These are phyloP conservation scores for Ganoderma meredithae DNA, from an alignment of 1,284 basidiomycete species.

Conservation along the genomic window DNA sequence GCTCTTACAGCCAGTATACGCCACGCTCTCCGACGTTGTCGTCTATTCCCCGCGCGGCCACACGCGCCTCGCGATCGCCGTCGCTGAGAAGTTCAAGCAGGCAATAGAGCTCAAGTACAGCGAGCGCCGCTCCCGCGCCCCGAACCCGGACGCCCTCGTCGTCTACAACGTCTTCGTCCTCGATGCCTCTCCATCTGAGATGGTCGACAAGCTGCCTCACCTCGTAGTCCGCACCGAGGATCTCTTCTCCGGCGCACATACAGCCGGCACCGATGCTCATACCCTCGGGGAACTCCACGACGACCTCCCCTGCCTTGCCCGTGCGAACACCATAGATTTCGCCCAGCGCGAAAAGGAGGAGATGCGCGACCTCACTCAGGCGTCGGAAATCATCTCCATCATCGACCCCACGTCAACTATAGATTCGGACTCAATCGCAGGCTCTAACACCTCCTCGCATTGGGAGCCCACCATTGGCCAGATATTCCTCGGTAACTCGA, in stretches of 20 bases:
- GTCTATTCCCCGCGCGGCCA: constrained; percentile 79
- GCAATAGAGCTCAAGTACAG: constrained; percentile 63
- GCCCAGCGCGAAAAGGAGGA: constrained; percentile 85
- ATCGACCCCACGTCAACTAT: constrained; percentile 18
- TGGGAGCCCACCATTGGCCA: constrained; percentile 67
- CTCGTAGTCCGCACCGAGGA: constrained; percentile 49
- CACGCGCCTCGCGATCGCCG: constrained; percentile 57
- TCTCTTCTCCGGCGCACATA: constrained; percentile 36
- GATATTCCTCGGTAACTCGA: constrained; percentile 80
- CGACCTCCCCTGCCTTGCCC: constrained; percentile 40
- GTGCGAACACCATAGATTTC: constrained; percentile 74
- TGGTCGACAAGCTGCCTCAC: constrained; percentile 55
- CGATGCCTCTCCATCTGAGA: constrained; percentile 62
- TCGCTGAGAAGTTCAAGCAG: constrained; percentile 65
- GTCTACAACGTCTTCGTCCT: constrained; percentile 90
- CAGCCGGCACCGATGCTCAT: constrained; percentile 43
- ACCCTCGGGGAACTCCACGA: constrained; percentile 35
- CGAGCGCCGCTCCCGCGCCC: constrained; percentile 49
- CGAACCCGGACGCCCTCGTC: constrained; percentile 50
- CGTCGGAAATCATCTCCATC: constrained; percentile 65
- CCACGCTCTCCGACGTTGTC: constrained; percentile 89
- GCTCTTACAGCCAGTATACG: constrained; percentile 72
- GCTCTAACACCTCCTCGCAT: constrained; percentile 48
- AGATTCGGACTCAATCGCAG: constrained; percentile 35
- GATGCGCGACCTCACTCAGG: constrained; percentile 88